These are phyloP conservation scores for Zasmidium citrigriseum DNA, from an alignment of 2,329 filamentous ascomycete genomes.

Conservation along the genomic window DNA sequence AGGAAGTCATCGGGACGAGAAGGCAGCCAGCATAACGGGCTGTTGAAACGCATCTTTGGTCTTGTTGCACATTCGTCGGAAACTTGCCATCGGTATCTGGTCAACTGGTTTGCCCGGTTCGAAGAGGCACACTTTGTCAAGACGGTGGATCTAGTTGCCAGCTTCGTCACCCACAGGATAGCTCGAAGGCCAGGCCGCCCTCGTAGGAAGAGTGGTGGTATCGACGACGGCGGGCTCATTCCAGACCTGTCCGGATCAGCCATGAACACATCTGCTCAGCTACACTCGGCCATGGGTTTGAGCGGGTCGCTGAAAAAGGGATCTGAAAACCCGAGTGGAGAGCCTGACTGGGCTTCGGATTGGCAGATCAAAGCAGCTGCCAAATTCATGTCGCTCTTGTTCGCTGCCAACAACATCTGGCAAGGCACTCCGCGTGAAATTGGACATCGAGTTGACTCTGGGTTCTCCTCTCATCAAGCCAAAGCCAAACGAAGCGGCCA, in stretches of 20 bases:
- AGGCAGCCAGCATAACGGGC: slow-evolving; percentile 73
- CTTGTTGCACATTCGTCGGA: slow-evolving; percentile 74
- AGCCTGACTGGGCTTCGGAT: slow-evolving; percentile 70
- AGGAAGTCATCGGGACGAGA: slow-evolving; percentile 36
- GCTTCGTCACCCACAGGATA: slow-evolving; percentile 80
- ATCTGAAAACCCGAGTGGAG: slow-evolving; percentile 56
- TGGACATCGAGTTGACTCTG: slow-evolving; percentile 19
- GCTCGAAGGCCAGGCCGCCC: slow-evolving; percentile 70
- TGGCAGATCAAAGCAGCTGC: slow-evolving; percentile 87
- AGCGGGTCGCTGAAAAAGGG: slow-evolving; percentile 48
- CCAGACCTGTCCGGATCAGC: slow-evolving; percentile 70
- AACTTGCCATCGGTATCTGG: slow-evolving; percentile 74
- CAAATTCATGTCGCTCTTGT: slow-evolving; percentile 76
- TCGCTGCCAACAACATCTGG: slow-evolving; percentile 72
- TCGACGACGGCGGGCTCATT: slow-evolving; percentile 68
- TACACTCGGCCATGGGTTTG: slow-evolving; percentile 74
- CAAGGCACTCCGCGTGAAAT: slow-evolving; percentile 26
- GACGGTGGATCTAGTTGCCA: slow-evolving; percentile 73
- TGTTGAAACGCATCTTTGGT: slow-evolving; percentile 82
- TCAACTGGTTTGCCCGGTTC: slow-evolving; percentile 75
- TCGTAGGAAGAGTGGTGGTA: slow-evolving; percentile 55
- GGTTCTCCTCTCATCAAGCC: slow-evolving; percentile 32
- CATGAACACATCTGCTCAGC: slow-evolving; percentile 63
- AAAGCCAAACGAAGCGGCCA: slow-evolving; percentile 51
- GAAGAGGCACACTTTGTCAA: slow-evolving; percentile 67